Evolutionary conservation across 352 stramenopile genomes (phyloP).

Genomic region (Phytopythium ostracodes): DNA sequence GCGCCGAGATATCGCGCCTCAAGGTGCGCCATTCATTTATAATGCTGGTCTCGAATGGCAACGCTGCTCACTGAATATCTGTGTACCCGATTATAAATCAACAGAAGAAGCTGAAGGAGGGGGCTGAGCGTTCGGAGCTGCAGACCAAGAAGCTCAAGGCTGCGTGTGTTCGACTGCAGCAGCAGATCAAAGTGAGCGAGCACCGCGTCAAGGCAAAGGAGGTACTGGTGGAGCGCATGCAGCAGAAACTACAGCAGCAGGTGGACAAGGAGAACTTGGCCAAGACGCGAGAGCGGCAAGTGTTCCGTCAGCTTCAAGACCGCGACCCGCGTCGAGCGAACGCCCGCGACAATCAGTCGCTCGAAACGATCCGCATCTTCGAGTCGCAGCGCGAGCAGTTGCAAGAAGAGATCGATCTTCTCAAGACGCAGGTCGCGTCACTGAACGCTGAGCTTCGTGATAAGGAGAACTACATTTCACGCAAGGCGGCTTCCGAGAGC

Average conservation of each 20-base stretch:
- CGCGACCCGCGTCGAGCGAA: slow-evolving; percentile 56
- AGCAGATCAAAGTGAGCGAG: slow-evolving; percentile 85
- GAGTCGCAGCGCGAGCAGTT: slow-evolving; percentile 70
- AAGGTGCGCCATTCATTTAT: slow-evolving; percentile 31
- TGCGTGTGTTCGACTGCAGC: slow-evolving; percentile 60
- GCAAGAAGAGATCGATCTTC: slow-evolving; percentile 61
- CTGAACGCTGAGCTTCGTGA: slow-evolving; percentile 73
- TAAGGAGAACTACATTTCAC: slow-evolving; percentile 70
- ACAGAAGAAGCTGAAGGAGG: slow-evolving; percentile 43
- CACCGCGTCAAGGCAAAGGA: slow-evolving; percentile 87
- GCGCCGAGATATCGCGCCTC: slow-evolving; percentile 49
- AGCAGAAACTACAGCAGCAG: slow-evolving; percentile 78
- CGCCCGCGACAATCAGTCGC: slow-evolving; percentile 49
- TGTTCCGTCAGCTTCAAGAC: slow-evolving; percentile 66
- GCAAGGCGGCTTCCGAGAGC: slow-evolving; percentile 19
- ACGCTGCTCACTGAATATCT: neutral
- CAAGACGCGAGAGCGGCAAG: slow-evolving; percentile 47
- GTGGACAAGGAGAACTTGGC: slow-evolving; percentile 67
- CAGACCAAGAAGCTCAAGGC: slow-evolving; percentile 59
- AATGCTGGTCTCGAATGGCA: neutral
- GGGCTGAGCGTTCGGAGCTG: slow-evolving; percentile 40
- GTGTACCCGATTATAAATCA: slow-evolving; percentile 2
- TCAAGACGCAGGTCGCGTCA: slow-evolving; percentile 54
- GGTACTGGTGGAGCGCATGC: slow-evolving; percentile 69
- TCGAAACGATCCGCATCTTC: slow-evolving; percentile 71